A percentile compares a stretch with the other conserved stretches of the same genome.
Evolutionary conservation across 2,329 filamentous ascomycete genomes (phyloP).

Genomic region (Aspergillus fumigatus): DNA sequence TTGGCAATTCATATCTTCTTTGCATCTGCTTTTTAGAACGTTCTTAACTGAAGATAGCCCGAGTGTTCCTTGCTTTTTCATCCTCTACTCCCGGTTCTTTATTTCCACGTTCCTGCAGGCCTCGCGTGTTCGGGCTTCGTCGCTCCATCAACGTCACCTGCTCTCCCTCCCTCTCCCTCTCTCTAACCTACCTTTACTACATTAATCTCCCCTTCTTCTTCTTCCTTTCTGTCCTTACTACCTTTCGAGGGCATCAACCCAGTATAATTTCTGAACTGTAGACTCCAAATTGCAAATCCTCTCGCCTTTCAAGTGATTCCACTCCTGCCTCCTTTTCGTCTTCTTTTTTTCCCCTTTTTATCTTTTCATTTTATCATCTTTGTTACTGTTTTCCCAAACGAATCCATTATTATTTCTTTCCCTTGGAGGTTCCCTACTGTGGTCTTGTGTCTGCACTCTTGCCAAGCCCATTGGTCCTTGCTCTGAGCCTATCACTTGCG

Average conservation of each 20-base stretch:
- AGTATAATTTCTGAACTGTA: constrained; percentile 7
- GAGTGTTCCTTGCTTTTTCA: constrained; percentile 14
- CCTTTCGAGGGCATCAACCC: constrained; percentile 5
- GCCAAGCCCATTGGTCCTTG: constrained; percentile 22
- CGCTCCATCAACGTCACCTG: constrained; percentile 32
- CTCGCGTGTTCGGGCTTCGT: constrained; percentile 28
- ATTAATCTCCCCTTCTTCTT: constrained; percentile 16
- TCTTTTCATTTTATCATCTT: constrained; percentile 7
- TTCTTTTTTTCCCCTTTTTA: background rate
- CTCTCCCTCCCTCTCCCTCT: constrained; percentile 12
- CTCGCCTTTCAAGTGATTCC: no score
- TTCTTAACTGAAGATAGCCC: constrained; percentile 10
- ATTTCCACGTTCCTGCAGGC: constrained; percentile 27
- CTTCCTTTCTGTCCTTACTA: constrained; percentile 14
- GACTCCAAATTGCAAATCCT: background rate
- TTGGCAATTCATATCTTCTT: constrained; percentile 1
- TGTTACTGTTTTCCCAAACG: constrained; percentile 1
- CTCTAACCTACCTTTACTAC: constrained; percentile 10
- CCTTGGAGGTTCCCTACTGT: constrained; percentile 10
- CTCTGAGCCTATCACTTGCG: constrained; percentile 20
- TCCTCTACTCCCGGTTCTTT: constrained; percentile 19
- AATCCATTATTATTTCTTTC: background rate
- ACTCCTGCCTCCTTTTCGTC: background rate
- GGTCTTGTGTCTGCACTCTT: constrained; percentile 27
- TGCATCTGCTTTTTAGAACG: background rate